Evolutionary conservation across 2,329 filamentous ascomycete species (phyloP).

Genomic region (Fusarium keratoplasticum): DNA sequence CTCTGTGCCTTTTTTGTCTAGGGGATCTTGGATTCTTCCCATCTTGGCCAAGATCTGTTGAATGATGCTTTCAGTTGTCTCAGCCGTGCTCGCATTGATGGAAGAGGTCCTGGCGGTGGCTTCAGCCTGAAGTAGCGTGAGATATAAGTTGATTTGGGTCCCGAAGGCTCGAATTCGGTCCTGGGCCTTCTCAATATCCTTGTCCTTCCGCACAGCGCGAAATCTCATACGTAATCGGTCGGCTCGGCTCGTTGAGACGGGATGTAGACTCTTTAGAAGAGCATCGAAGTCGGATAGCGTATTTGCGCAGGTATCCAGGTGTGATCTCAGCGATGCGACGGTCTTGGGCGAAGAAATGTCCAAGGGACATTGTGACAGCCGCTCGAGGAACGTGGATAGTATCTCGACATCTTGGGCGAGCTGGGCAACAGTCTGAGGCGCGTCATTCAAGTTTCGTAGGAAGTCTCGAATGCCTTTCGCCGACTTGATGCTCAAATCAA

Average conservation of each 20-base stretch:
- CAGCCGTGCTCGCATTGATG: neutral
- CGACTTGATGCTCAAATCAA: neutral
- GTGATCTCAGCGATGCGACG: neutral
- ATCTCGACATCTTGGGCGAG: neutral
- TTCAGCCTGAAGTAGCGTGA: neutral
- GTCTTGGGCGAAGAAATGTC: neutral
- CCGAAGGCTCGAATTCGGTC: neutral
- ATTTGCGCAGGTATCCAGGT: neutral
- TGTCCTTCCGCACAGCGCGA: neutral
- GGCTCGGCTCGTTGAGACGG: neutral
- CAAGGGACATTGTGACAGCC: neutral
- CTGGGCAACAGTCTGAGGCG: neutral
- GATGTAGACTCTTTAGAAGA: neutral
- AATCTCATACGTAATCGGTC: neutral
- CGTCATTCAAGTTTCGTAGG: neutral
- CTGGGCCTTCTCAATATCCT: neutral
- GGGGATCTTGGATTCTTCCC: neutral
- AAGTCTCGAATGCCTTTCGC: neutral
- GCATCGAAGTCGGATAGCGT: neutral
- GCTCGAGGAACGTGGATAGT: neutral
- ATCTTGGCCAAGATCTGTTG: neutral
- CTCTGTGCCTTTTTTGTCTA: neutral
- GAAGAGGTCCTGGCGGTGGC: neutral
- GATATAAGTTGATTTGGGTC: neutral
- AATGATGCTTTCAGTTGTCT: neutral